These are phyloP conservation scores for Fusarium sacchari DNA, from an alignment of 2,329 filamentous ascomycete species.

Conservation along the genomic window DNA sequence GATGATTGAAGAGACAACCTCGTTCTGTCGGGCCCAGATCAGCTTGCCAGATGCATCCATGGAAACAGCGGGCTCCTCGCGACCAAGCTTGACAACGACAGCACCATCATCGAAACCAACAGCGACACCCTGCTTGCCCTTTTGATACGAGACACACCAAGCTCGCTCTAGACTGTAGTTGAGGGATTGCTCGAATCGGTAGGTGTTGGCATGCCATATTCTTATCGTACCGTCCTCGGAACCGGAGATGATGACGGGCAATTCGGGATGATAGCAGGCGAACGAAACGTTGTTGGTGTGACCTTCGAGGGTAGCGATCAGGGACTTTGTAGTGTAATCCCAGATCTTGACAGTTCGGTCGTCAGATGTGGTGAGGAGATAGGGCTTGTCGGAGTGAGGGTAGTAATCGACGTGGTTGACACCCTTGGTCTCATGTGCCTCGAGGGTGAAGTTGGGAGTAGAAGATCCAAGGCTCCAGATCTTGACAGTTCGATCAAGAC, in stretches of 20 bases:
- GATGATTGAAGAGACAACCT: constrained; percentile 94
- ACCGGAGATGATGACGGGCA: constrained; percentile 96
- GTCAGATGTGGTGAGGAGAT: constrained; percentile 95
- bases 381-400: constrained; percentile 78
- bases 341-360: constrained; percentile 97
- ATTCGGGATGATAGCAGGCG: constrained; percentile 95
- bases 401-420: constrained; percentile 98
- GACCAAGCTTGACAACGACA: constrained; percentile 96
- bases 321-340: constrained; percentile 98
- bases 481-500: constrained; percentile 95
- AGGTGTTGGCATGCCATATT: constrained; percentile 99
- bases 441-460: constrained; percentile 95
- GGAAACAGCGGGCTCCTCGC: constrained; percentile 95
- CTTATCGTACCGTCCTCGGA: constrained; percentile 98
- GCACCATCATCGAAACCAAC: constrained; percentile 98
- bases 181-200: constrained; percentile 92
- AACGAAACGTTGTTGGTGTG: constrained; percentile 99
- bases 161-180: constrained; percentile 96
- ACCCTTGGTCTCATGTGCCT: constrained; percentile 96
- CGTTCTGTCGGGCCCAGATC: constrained; percentile 94
- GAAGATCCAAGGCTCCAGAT: constrained; percentile 96
- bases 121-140: constrained; percentile 91
- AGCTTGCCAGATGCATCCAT: constrained; percentile 98
- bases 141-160: constrained; percentile 97
- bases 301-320: constrained; percentile 95